These are phyloP conservation scores for Agrocybe pediades DNA, from an alignment of 768 basidiomycete genomes.

Conservation along the genomic window DNA sequence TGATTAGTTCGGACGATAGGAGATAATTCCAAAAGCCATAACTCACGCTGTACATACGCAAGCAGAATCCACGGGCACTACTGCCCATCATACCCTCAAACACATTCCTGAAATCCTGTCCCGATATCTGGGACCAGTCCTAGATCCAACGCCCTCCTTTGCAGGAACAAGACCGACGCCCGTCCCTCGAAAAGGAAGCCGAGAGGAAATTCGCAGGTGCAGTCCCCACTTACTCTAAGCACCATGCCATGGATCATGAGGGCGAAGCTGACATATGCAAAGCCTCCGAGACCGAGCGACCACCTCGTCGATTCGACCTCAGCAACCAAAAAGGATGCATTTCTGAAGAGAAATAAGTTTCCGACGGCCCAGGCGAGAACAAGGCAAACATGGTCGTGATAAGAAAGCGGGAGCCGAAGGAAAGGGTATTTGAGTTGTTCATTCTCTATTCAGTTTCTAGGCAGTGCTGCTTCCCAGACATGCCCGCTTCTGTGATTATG, in stretches of 20 bases:
- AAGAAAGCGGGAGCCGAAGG: conserved; percentile 53
- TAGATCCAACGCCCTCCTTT: too few relatives aligned
- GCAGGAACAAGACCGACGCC: too few relatives aligned
- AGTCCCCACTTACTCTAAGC: conserved; percentile 49
- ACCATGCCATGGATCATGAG: conserved; percentile 42
- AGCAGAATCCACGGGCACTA: too few relatives aligned
- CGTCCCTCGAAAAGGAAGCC: too few relatives aligned
- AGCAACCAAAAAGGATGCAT: conserved; percentile 34
- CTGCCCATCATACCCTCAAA: too few relatives aligned
- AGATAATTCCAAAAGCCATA: too few relatives aligned
- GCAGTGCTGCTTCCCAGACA: conserved; percentile 49
- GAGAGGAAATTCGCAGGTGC: conserved; percentile 58
- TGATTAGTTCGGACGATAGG: too few relatives aligned
- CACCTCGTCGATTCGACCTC: conserved; percentile 13
- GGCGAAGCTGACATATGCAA: conserved; percentile 32
- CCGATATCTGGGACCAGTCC: too few relatives aligned
- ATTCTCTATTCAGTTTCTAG: conserved; percentile 66
- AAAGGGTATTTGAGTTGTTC: conserved; percentile 67
- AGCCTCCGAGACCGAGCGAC: conserved; percentile 25
- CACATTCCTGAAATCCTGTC: too few relatives aligned
- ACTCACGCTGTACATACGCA: too few relatives aligned
- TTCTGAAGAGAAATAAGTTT: conserved; percentile 54
- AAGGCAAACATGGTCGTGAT: conserved; percentile 54
- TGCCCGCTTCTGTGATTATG: conserved; percentile 36
- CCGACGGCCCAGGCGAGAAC: conserved; percentile 38